Evolutionary conservation across 2,329 filamentous ascomycete genomes (phyloP).

Genomic region (Colletotrichum sublineola): DNA sequence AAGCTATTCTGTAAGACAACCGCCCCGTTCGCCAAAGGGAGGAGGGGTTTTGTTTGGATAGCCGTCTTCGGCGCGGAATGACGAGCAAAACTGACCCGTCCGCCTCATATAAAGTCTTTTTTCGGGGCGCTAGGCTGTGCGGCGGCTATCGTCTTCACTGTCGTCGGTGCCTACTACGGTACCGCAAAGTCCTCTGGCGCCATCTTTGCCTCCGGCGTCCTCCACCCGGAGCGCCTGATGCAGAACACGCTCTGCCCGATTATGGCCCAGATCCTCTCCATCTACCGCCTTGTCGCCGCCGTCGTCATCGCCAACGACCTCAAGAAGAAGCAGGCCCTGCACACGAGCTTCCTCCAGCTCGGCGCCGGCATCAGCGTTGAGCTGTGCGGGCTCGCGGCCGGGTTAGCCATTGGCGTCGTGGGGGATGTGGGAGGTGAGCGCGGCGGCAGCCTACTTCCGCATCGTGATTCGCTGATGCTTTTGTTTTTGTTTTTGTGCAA

Average conservation of each 20-base stretch:
- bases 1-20: slow-evolving; percentile 57
- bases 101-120: slow-evolving; percentile 51
- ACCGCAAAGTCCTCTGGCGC: slow-evolving; percentile 58
- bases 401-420: slow-evolving; percentile 61
- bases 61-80: background rate
- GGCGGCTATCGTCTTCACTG: slow-evolving; percentile 65
- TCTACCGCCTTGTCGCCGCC: slow-evolving; percentile 60
- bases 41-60: background rate
- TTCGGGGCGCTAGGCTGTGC: slow-evolving; percentile 58
- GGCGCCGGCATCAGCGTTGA: slow-evolving; percentile 60
- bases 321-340: slow-evolving; percentile 57
- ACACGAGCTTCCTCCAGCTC: slow-evolving; percentile 59
- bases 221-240: slow-evolving; percentile 60
- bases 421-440: slow-evolving; percentile 58
- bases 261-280: slow-evolving; percentile 63
- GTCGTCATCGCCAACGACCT: slow-evolving; percentile 60
- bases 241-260: slow-evolving; percentile 61
- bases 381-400: slow-evolving; percentile 60
- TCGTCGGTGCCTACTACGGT: slow-evolving; percentile 61
- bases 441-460: slow-evolving; percentile 32
- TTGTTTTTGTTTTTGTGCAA: background rate
- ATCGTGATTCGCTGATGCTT: background rate
- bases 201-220: slow-evolving; percentile 59
- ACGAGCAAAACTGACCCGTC: background rate
- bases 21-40: background rate